Percentiles rank a stretch among this genome's conserved stretches.
Evolutionary conservation across 2,329 filamentous ascomycete species (phyloP).

Genomic region (Emergomyces orientalis): DNA sequence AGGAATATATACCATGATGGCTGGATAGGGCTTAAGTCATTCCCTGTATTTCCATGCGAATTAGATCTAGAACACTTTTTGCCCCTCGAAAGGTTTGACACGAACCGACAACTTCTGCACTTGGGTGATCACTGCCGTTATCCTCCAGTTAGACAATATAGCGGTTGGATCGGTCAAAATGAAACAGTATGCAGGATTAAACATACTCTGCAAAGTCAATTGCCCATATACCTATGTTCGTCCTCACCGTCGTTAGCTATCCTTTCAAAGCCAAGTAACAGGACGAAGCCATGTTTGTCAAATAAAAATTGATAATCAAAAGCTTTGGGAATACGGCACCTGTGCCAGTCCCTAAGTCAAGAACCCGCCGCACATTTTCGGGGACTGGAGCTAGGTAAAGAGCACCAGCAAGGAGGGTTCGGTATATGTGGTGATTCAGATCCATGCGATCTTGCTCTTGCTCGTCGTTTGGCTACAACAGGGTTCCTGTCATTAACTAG

Average conservation of each 20-base stretch:
- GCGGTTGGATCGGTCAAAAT: neutral
- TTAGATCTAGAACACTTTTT: neutral
- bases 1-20: slow-evolving; percentile 14
- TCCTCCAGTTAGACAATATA: neutral
- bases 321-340: slow-evolving; percentile 4
- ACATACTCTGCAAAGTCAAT: slow-evolving; percentile 17
- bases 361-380: slow-evolving; percentile 12
- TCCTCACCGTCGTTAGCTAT: neutral
- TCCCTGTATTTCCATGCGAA: slow-evolving; percentile 8
- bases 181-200: neutral
- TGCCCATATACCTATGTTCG: slow-evolving; percentile 13
- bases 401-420: slow-evolving; percentile 17
- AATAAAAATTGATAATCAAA: neutral
- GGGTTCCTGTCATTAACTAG: neutral
- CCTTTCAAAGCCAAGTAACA: neutral
- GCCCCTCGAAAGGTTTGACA: neutral
- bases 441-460: slow-evolving; percentile 16
- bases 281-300: neutral
- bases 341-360: slow-evolving; percentile 17
- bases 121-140: neutral
- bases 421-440: slow-evolving; percentile 20
- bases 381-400: slow-evolving; percentile 22
- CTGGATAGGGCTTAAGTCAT: slow-evolving; percentile 17
- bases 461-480: slow-evolving; percentile 11
- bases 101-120: slow-evolving; percentile 6